These are phyloP conservation scores for Mimosa bimucronata DNA, from an alignment of 306 rosid genomes.

Conservation along the genomic window DNA sequence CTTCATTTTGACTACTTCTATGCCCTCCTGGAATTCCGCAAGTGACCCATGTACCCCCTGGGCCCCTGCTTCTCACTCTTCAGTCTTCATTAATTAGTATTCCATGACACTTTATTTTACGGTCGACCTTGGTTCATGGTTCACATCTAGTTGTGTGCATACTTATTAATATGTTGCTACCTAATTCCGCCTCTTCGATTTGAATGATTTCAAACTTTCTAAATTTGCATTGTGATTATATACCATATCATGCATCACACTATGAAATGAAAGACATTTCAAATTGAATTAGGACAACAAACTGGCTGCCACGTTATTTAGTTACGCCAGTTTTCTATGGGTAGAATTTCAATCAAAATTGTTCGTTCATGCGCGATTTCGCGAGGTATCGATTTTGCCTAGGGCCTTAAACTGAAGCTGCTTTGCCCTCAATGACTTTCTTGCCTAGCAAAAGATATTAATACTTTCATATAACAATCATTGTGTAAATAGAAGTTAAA, in stretches of 20 bases:
- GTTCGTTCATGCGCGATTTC: too few species aligned
- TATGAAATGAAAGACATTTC: neutral
- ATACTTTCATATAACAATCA: too few species aligned
- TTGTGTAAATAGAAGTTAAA: too few species aligned
- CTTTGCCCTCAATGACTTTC: too few species aligned
- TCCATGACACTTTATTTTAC: neutral
- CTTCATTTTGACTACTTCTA: conserved; percentile 67
- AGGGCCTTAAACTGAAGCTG: neutral
- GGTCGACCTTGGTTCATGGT: neutral
- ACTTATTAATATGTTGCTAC: neutral
- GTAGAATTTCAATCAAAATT: too few species aligned
- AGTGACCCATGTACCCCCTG: conserved; percentile 40
- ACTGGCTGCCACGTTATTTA: neutral
- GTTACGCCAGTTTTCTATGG: neutral
- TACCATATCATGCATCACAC: neutral
- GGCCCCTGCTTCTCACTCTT: neutral
- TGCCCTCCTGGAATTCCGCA: conserved; percentile 71
- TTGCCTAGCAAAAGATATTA: too few species aligned
- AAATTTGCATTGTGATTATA: neutral
- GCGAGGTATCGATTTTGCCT: too few species aligned
- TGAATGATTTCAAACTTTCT: neutral
- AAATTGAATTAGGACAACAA: neutral
- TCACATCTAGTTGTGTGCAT: too few species aligned
- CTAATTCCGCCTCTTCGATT: neutral
- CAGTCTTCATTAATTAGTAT: too few species aligned